phyloP scores from a whole-genome alignment of 192 early-diverging fungal genomes.

The Coemansia sp. region DNA sequence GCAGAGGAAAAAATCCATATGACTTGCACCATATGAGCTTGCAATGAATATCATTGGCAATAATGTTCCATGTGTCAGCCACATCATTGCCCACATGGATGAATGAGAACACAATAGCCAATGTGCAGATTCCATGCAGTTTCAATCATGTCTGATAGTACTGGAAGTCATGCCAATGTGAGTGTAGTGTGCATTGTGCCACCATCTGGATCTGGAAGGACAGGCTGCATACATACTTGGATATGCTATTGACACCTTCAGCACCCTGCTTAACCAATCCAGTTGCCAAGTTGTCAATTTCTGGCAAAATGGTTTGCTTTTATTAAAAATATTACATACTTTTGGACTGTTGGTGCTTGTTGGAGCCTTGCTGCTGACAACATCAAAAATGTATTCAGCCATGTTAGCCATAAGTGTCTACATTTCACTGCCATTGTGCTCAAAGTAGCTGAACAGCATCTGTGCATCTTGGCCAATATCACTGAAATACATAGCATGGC shows the following conservation, averaged over 20 bases:
- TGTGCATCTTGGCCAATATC: constrained; percentile 70
- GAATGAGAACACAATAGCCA: constrained; percentile 77
- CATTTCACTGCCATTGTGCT: constrained; percentile 68
- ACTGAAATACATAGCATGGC: constrained; percentile 79
- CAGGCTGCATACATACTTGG: constrained; percentile 54
- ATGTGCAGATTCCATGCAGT: constrained; percentile 59
- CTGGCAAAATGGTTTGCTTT: constrained; percentile 48
- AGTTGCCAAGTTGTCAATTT: constrained; percentile 56
- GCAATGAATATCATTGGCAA: too few relatives aligned
- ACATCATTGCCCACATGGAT: constrained; percentile 61
- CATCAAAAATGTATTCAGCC: constrained; percentile 85
- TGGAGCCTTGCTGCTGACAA: constrained; percentile 62
- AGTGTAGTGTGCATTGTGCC: constrained; percentile 61
- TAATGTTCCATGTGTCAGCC: constrained; percentile 66
- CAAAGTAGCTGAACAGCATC: constrained; percentile 76
- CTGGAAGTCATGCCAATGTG: constrained; percentile 72
- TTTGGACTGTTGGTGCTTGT: constrained; percentile 67
- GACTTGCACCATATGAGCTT: too few relatives aligned
- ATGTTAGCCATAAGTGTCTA: constrained; percentile 73
- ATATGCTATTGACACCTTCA: constrained; percentile 21
- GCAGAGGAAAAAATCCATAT: too few relatives aligned
- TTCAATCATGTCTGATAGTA: constrained; percentile 76
- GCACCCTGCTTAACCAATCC: constrained; percentile 3
- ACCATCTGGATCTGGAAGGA: constrained; percentile 64
- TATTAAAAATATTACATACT: constrained; percentile 66